These are phyloP conservation scores for Xylaria sp. DNA, from an alignment of 2,329 filamentous ascomycete genomes.

Conservation along the genomic window DNA sequence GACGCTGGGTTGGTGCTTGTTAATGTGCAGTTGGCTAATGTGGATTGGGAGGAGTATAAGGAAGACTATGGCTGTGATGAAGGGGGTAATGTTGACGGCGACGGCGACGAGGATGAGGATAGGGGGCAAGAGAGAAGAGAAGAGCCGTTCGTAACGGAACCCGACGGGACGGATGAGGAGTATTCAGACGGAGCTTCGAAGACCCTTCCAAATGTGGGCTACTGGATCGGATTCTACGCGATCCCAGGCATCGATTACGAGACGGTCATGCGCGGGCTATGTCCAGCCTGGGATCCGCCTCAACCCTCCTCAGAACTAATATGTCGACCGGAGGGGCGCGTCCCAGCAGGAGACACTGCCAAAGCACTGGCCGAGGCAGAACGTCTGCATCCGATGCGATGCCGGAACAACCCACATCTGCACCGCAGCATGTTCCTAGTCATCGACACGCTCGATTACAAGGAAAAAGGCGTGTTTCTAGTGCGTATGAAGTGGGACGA, in stretches of 20 bases:
- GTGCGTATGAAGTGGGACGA: constrained; percentile 8
- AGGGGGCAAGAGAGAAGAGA: neutral
- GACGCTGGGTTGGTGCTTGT: constrained; percentile 5
- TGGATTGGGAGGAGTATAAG: constrained; percentile 9
- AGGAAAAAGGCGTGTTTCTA: constrained; percentile 4
- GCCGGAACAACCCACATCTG: constrained; percentile 1
- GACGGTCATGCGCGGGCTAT: neutral
- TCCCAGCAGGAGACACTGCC: neutral
- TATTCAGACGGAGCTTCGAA: neutral
- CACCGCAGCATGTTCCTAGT: constrained; percentile 21
- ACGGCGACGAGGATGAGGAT: neutral
- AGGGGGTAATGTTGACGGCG: no score
- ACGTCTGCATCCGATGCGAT: neutral
- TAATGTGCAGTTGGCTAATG: constrained; percentile 3
- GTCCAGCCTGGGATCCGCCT: neutral
- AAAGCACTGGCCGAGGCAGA: neutral
- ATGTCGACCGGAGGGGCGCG: neutral
- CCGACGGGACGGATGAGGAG: neutral
- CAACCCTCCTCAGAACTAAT: neutral
- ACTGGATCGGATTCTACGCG: neutral
- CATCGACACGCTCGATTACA: neutral
- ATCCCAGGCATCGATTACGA: neutral
- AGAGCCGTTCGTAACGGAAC: neutral
- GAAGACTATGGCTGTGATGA: neutral
- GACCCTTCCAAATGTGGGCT: neutral